Percentiles rank a stretch among this genome's conserved stretches.
Evolutionary conservation across 495 filamentous ascomycete species (phyloP).

Genomic region (Talaromyces thailandensis): DNA sequence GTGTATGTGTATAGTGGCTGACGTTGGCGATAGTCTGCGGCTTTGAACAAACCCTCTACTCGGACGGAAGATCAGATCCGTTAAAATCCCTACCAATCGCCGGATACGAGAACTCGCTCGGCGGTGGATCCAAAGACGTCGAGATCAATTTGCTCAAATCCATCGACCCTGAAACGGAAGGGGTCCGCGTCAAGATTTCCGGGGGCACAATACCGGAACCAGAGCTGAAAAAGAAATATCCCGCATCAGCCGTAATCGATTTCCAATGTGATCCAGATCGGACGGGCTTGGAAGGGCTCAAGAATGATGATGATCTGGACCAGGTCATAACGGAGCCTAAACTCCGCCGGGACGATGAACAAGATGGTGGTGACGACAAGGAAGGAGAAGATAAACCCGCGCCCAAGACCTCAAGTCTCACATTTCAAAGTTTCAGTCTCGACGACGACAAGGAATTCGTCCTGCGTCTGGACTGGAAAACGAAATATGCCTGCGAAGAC

Average conservation of each 20-base stretch:
- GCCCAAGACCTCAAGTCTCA: conserved; percentile 45
- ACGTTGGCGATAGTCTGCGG: conserved; percentile 57
- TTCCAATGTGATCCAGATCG: conserved; percentile 67
- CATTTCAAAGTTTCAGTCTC: conserved; percentile 58
- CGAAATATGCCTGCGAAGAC: conserved; percentile 73
- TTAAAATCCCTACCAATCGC: conserved; percentile 59
- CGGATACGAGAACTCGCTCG: conserved; percentile 46
- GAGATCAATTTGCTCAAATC: conserved; percentile 54
- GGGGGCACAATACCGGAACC: conserved; percentile 52
- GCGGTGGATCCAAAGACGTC: conserved; percentile 47
- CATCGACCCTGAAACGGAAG: conserved; percentile 53
- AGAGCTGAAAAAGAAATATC: conserved; percentile 32
- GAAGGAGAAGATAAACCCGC: conserved; percentile 23
- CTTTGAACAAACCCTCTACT: conserved; percentile 41
- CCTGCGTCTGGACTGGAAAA: conserved; percentile 71
- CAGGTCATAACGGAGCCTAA: conserved; percentile 11
- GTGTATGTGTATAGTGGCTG: background rate
- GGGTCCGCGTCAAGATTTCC: conserved; percentile 58
- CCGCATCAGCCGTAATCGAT: conserved; percentile 68
- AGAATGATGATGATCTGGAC: conserved; percentile 17
- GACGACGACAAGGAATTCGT: conserved; percentile 36
- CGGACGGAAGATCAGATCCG: conserved; percentile 15
- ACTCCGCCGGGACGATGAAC: conserved; percentile 37
- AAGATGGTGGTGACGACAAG: conserved; percentile 18
- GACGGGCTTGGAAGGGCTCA: conserved; percentile 60